Base-by-base conservation (phyloP, 352 stramenopile genomes). In the Phytopythium boreale region DNA sequence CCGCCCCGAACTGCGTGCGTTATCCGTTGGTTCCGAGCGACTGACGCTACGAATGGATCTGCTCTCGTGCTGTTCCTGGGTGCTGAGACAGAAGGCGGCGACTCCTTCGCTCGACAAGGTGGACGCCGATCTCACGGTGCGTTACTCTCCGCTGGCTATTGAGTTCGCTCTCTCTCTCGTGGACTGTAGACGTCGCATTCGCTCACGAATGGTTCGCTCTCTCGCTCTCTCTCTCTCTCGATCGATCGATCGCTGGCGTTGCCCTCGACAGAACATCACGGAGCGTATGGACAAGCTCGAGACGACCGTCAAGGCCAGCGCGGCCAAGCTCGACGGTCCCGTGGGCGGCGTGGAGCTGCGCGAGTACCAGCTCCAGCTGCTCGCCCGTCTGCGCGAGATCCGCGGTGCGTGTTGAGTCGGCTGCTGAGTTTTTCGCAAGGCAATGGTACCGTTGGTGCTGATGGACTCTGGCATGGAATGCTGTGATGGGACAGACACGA, bases 341-440 rank as follows among this genome's bases (percentile, higher is more conserved):
- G 77, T 88, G 14, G 75, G 78, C 46, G 80, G 79, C 53, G 77
- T 84, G 19, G 81, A 92, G 57, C 75, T 92, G 31, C 79, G 79
- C 59, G 78, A 84, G 60, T 92, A 88, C 66, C 79, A 92, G 72
- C 75, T 76, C 44, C 68, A 92, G 62, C 56, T 88, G 61, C 76
- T 92, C 61, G 74, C 75, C 5, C 76, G 77, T 56, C 69, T 92
- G 52, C 83, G 83, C 56, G 67, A 79, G 39, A 85, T 92, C 56
- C 67, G 76, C 69, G 77, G 80, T 85, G 57, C 41, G 56, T 69
- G 76, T 76, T 80, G 55, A 46, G 52, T 69, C 22, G 24, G 8
- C 17, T 58, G 17, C 27, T 12, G 24, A 2, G 47, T n/a, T 55
- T n/a, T 24, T 6, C 59, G 29, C 7, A 3, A 34, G 29, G 7